A percentile compares a stretch with the other conserved stretches of the same genome.
phyloP scores from a whole-genome alignment of 75 land plant genomes.

The Isoetes taiwanensis region DNA sequence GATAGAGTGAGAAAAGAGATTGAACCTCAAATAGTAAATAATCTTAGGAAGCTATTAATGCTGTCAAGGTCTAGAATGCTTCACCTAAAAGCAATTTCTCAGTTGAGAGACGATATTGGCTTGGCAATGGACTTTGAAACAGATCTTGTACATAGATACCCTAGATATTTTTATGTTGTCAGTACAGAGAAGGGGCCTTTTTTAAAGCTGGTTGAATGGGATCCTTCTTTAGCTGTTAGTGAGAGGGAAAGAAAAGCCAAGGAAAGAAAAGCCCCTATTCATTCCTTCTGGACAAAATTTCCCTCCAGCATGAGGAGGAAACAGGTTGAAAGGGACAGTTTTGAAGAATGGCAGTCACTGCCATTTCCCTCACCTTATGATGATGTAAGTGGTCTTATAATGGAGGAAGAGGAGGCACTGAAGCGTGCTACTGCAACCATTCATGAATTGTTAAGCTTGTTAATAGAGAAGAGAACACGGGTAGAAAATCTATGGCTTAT shows the following conservation, averaged over 20 bases:
- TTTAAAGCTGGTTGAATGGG: conserved; percentile 2
- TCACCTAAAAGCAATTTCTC: too few species aligned
- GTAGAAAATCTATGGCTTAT: conserved; percentile 59
- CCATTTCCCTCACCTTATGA: conserved; percentile 50
- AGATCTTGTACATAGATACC: too few species aligned
- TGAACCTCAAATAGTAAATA: too few species aligned
- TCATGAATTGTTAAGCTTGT: conserved; percentile 52
- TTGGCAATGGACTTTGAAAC: too few species aligned
- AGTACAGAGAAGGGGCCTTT: too few species aligned
- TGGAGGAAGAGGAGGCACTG: conserved; percentile 53
- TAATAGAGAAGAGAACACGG: conserved; percentile 55
- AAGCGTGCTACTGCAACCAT: conserved; percentile 54
- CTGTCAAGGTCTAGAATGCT: too few species aligned
- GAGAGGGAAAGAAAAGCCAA: conserved; percentile 11
- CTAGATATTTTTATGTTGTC: too few species aligned
- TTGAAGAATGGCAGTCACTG: not conserved
- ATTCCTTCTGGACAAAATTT: conserved; percentile 36
- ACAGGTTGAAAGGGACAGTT: conserved; percentile 20
- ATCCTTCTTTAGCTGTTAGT: not conserved
- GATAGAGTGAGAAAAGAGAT: too few species aligned
- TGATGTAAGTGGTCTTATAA: conserved; percentile 33
- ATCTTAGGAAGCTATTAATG: too few species aligned
- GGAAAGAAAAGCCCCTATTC: conserved; percentile 24
- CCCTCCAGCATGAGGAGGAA: conserved; percentile 53
- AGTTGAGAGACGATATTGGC: too few species aligned